phyloP scores from a whole-genome alignment of 2,329 filamentous ascomycete genomes.

The Aspergillus puulaauensis region DNA sequence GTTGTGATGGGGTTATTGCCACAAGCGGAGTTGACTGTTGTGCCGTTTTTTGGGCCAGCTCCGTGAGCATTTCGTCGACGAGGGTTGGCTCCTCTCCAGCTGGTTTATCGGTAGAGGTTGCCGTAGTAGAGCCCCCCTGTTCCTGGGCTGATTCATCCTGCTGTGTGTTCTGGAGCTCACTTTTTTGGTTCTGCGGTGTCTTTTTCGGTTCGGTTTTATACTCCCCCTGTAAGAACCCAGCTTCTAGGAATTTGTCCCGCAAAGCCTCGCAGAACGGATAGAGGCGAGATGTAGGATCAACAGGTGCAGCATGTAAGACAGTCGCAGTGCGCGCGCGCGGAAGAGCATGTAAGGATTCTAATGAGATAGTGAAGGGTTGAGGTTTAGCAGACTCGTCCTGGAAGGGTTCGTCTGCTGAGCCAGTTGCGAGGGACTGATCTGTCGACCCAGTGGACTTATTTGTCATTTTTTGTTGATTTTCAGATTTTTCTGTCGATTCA shows the following conservation, averaged over 20 bases:
- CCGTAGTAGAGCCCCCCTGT: neutral
- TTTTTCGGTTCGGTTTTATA: constrained; percentile 11
- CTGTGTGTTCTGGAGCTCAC: neutral
- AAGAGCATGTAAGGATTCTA: constrained; percentile 44
- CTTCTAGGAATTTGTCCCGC: constrained; percentile 44
- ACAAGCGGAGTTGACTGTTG: neutral
- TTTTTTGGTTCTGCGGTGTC: neutral
- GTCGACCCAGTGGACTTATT: no score
- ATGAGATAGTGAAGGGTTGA: constrained; percentile 40
- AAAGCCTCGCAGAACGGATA: constrained; percentile 43
- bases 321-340: constrained; percentile 37
- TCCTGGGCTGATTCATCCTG: neutral
- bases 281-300: constrained; percentile 40
- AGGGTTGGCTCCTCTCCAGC: no score
- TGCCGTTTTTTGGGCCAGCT: neutral
- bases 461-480: neutral
- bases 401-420: neutral
- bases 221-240: constrained; percentile 41
- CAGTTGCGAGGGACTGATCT: neutral
- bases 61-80: no score
- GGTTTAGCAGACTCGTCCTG: neutral
- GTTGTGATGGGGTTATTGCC: constrained; percentile 6
- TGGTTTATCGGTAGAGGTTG: neutral
- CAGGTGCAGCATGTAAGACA: constrained; percentile 40
- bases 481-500: neutral